Percentiles rank a stretch among this genome's conserved stretches.
These are phyloP conservation scores for Backusella westeae DNA, from an alignment of 192 early-diverging fungal species.

Conservation along the genomic window DNA sequence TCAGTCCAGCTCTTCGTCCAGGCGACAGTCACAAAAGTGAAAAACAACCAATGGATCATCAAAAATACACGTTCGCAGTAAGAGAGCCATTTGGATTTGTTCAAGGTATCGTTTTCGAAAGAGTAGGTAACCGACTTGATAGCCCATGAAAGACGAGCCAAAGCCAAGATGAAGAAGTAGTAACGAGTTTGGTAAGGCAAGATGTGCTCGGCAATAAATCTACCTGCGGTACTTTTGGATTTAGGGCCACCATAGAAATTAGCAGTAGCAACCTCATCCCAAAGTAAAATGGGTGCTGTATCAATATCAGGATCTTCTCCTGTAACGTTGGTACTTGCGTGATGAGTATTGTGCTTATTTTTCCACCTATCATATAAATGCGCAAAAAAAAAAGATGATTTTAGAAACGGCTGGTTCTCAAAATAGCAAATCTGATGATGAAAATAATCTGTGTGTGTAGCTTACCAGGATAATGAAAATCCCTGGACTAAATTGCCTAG, in stretches of 20 bases:
- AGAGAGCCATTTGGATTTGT: constrained; percentile 43
- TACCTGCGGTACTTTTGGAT: constrained; percentile 45
- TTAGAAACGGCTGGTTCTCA: neutral
- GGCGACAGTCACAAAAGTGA: constrained; percentile 49
- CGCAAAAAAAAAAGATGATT: neutral
- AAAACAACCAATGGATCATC: constrained; percentile 69
- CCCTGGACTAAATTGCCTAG: constrained; percentile 76
- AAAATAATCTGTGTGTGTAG: neutral
- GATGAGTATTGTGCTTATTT: constrained; percentile 88
- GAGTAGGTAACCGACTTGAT: constrained; percentile 60
- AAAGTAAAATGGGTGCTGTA: constrained; percentile 77
- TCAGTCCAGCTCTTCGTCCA: constrained; percentile 33
- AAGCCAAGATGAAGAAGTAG: constrained; percentile 73
- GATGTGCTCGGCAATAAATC: constrained; percentile 60
- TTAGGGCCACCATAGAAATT: constrained; percentile 45
- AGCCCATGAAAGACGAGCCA: constrained; percentile 78
- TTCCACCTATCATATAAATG: constrained; percentile 62
- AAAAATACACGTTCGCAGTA: constrained; percentile 55
- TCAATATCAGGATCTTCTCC: constrained; percentile 82
- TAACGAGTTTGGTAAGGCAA: constrained; percentile 52
- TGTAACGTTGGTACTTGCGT: constrained; percentile 77
- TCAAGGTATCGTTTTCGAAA: constrained; percentile 42
- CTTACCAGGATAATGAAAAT: constrained; percentile 69
- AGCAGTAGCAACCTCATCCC: constrained; percentile 63
- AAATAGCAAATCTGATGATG: constrained; percentile 6